These are phyloP conservation scores for Saccharomyces pastorianus DNA, from an alignment of 1,139 yeast species.

Conservation along the genomic window DNA sequence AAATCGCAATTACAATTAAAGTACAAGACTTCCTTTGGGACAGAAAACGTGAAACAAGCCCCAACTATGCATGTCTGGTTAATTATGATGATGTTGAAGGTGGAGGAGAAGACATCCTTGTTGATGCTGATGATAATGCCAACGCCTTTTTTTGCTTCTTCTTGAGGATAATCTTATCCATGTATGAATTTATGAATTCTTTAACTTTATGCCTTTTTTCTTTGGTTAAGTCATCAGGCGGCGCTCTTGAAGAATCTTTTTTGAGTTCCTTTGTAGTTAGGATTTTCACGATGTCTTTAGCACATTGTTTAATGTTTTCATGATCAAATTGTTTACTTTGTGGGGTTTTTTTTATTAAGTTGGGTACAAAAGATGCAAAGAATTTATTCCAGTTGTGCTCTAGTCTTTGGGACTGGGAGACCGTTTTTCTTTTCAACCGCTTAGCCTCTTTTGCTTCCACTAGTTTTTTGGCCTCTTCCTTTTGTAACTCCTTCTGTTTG, in stretches of 20 bases:
- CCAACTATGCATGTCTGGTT: background rate
- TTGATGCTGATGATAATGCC: conserved; percentile 1
- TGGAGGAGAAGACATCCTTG: background rate
- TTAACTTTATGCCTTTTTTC: conserved; percentile 65
- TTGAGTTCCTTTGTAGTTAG: conserved; percentile 59
- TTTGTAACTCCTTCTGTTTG: conserved; percentile 27
- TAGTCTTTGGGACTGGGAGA: conserved; percentile 13
- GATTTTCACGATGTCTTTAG: conserved; percentile 62
- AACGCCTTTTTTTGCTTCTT: conserved; percentile 34
- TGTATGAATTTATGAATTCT: conserved; percentile 53
- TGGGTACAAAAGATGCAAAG: conserved; percentile 76
- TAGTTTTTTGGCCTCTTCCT: conserved; percentile 17
- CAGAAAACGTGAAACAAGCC: background rate
- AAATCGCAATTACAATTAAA: background rate
- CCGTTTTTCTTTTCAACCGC: conserved; percentile 16
- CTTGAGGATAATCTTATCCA: conserved; percentile 64
- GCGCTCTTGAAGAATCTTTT: conserved; percentile 33
- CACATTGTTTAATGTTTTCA: conserved; percentile 67
- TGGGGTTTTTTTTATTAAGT: conserved; percentile 60
- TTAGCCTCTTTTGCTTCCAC: conserved; percentile 20
- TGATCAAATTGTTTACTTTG: conserved; percentile 48
- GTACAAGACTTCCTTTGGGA: background rate
- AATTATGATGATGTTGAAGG: background rate
- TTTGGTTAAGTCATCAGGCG: conserved; percentile 52
- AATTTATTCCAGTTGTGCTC: conserved; percentile 50